Base-by-base conservation (phyloP, 208 protist genomes). In the Acanthamoeba culbertsoni region DNA sequence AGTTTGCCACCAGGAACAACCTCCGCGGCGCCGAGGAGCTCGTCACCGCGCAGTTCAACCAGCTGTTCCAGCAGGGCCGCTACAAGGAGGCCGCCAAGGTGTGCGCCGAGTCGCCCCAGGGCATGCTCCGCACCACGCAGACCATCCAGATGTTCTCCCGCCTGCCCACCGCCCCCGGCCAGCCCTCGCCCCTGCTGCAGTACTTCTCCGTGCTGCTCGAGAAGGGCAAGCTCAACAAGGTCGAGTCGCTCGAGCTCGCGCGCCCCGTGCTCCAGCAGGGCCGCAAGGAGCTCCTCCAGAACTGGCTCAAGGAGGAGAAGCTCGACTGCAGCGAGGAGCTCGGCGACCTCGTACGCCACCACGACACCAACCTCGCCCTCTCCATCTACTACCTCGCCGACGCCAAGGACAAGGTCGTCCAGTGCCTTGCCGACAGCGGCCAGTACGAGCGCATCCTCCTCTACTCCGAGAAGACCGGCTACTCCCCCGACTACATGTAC, bases 231-330 rank as follows among this genome's bases (percentile, higher is more conserved):
- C 96, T 99, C 33, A 99, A 99, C 96, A 95, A 97, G 73, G 93
- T 97, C 73, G 99, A 99, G 97, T 99, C 99, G 14, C 94, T 99
- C 20, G 99, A 99, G 95, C 97, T 99, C 26, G 98, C 98, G 33
- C 97, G 98, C 75, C 98, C 98, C 43, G 98, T 99, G 51, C 62
- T 97, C 2, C 93, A 95, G 88, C 96, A 97, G 90, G 95, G 95
- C 42, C 93, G 95, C 42, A 95, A 96, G 90, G 43, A 95, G 73
- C 93, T 98, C 91, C 97, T 99, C 68, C 98, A 99, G 95, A 98
- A 99, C 95, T 99, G 99, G 97, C 97, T 99, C 92, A 98, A 98
- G 23, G 98, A 99, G 92, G 98, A 99, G 93, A 99, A 99, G 97
- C 97, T 99, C 20, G 99, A 99, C 53, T 97, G 98, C 86, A 98